phyloP scores from a whole-genome alignment of 352 stramenopile genomes.

The Globisporangium spiculum region DNA sequence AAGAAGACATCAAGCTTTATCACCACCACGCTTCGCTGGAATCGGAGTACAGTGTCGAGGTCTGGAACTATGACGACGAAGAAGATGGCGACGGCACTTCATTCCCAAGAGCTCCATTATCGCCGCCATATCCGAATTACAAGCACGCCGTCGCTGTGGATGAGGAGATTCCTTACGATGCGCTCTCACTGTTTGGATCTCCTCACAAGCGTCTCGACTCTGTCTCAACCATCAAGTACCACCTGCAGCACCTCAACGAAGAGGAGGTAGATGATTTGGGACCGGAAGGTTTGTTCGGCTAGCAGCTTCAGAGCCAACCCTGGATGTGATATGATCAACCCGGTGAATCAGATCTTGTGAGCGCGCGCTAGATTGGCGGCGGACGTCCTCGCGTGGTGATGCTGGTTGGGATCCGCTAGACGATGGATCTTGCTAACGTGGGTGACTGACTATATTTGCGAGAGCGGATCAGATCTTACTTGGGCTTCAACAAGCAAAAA shows the following conservation, averaged over 20 bases:
- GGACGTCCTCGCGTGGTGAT: constrained; percentile 6
- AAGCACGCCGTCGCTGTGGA: not conserved
- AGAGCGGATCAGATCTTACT: not conserved
- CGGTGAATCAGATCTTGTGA: not conserved
- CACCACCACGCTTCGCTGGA: not conserved
- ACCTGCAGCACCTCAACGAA: not conserved
- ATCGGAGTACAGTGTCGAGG: constrained; percentile 8
- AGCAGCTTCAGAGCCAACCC: not conserved
- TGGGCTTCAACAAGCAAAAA: not conserved
- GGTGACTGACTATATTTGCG: not conserved
- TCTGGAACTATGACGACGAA: constrained; percentile 6
- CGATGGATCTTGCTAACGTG: not conserved
- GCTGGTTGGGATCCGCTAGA: not conserved
- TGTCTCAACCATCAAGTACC: not conserved
- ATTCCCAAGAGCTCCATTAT: not conserved
- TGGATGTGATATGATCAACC: not conserved
- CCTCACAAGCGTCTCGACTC: not conserved
- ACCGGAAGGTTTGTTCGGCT: constrained; percentile 1
- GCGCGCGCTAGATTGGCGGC: not conserved
- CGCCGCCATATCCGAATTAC: not conserved
- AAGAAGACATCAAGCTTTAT: not conserved
- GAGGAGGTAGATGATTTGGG: not conserved
- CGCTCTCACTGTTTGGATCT: constrained; percentile 18
- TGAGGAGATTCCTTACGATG: not conserved
- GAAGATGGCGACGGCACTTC: not conserved